Base-by-base conservation (phyloP, 768 basidiomycete genomes). In the Asterophora lycoperdoides region DNA sequence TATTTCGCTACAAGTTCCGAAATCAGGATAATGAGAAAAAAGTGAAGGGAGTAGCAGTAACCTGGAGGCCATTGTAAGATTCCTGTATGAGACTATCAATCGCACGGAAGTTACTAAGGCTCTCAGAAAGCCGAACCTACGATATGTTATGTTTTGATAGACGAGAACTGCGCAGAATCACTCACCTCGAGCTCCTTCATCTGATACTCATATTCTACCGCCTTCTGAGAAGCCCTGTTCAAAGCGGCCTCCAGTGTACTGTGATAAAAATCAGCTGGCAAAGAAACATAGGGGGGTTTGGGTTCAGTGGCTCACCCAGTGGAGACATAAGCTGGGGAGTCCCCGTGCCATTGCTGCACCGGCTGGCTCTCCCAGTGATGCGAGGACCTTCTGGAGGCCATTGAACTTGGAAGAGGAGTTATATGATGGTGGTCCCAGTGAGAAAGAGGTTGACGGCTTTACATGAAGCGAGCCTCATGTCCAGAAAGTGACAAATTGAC, bases 21-120 rank as follows among this genome's bases (percentile, higher is more conserved):
- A 23, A 41, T 44, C 41, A 44, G 23, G 20, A 41, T 28, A 15
- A 13, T 17, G 44, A 23, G 32, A 2, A 18, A 41, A 42, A 5
- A 32, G 20, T 20, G 17, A 35, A 28, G 3, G 3, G 14, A 4
- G 41, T 14, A n/a, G 39, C 4, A 64, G 74, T 48, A 29, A 84
- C 88, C 59, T 83, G 78, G 28, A 89, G 70, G 41, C 74, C 75
- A 53, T 68, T 72, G 46, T 80, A 76, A 4, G 84, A 78, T 44
- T 86, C 85, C 53, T 81, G 80, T 29, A 89, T 72, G 19, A 81
- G 75, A 52, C 77, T 76, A 55, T 89, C 84, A 52, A 89, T 81
- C 14, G 83, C 81, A 46, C 84, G 72, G 46, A 87, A 88, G 60
- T 89, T 89, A 57, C 82, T 82, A 46, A 89, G 68, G 60, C 82